phyloP scores from a whole-genome alignment of 495 filamentous ascomycete species.

The Hapsidospora chrysogenum region DNA sequence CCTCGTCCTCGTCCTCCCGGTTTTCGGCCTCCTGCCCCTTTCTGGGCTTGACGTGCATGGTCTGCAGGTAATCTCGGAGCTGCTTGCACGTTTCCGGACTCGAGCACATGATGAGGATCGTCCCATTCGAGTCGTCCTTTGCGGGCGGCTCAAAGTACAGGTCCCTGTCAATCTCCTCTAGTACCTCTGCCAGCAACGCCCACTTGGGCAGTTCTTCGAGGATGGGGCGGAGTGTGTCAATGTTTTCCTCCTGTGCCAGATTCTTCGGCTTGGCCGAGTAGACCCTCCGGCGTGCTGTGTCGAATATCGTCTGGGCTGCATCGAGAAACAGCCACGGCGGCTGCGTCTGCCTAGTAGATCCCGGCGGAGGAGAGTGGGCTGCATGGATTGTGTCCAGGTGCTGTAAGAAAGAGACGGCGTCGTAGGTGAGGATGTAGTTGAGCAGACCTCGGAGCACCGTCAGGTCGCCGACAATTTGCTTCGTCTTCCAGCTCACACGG shows the following conservation, averaged over 20 bases:
- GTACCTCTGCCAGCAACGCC: constrained; percentile 65
- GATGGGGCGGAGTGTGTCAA: constrained; percentile 66
- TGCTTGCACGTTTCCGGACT: constrained; percentile 80
- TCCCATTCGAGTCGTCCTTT: constrained; percentile 75
- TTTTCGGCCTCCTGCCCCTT: constrained; percentile 12
- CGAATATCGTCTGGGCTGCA: constrained; percentile 86
- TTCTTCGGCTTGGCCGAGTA: constrained; percentile 38
- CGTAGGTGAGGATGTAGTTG: constrained; percentile 69
- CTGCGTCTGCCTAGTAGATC: constrained; percentile 72
- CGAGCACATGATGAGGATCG: constrained; percentile 87
- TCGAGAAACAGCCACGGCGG: constrained; percentile 96
- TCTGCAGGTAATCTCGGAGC: constrained; percentile 77
- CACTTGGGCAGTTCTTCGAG: constrained; percentile 93
- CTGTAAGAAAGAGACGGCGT: constrained; percentile 81
- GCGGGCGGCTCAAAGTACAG: constrained; percentile 62
- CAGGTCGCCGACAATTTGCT: constrained; percentile 81
- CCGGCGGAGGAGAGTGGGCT: constrained; percentile 74
- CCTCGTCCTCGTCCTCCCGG: constrained; percentile 6
- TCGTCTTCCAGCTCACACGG: constrained; percentile 84
- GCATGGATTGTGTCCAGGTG: constrained; percentile 90
- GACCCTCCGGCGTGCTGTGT: constrained; percentile 77
- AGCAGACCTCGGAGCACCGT: constrained; percentile 75
- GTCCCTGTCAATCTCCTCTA: constrained; percentile 89
- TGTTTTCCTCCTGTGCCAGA: constrained; percentile 12
- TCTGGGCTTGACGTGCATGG: constrained; percentile 61